Conservation (phyloP, 805 yeast genomes). For the Hanseniaspora osmophila region DNA sequence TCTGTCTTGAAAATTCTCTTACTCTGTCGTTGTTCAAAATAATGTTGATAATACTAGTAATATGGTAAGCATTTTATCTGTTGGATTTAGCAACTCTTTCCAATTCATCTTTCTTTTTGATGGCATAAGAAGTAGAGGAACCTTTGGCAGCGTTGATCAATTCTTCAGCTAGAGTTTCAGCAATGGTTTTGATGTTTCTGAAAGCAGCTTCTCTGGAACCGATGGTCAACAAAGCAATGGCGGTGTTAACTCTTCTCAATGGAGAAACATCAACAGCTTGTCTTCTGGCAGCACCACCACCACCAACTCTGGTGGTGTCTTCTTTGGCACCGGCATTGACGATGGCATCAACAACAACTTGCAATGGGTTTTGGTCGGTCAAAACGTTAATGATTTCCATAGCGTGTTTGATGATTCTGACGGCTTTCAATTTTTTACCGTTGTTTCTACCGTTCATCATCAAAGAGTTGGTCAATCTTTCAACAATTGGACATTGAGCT, state of each 20-base stretch:
- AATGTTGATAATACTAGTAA: too few species aligned
- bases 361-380: conserved; percentile 98
- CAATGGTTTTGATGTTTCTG: conserved; percentile 99
- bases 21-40: too few species aligned
- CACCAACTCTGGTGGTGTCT: conserved; percentile 99
- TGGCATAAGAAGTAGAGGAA: conserved; percentile 98
- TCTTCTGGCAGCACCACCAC: conserved; percentile 99
- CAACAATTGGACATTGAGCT: conserved; percentile 98
- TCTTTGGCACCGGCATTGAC: conserved; percentile 99
- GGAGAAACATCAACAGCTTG: conserved; percentile 99
- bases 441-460: conserved; percentile 99
- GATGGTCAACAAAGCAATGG: conserved; percentile 91
- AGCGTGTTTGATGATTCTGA: conserved; percentile 98
- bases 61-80: conserved; percentile 54
- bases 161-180: conserved; percentile 99
- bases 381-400: conserved; percentile 93
- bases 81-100: conserved; percentile 99
- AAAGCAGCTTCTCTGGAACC: conserved; percentile 99
- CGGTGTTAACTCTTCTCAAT: conserved; percentile 99
- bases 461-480: conserved; percentile 98
- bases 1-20: too few species aligned
- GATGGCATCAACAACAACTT: conserved; percentile 96
- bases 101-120: conserved; percentile 99
- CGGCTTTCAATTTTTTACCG: conserved; percentile 99
- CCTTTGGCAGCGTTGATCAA: conserved; percentile 99